Conservation (phyloP, 352 stramenopile genomes). For the Globisporangium abappressorium region DNA sequence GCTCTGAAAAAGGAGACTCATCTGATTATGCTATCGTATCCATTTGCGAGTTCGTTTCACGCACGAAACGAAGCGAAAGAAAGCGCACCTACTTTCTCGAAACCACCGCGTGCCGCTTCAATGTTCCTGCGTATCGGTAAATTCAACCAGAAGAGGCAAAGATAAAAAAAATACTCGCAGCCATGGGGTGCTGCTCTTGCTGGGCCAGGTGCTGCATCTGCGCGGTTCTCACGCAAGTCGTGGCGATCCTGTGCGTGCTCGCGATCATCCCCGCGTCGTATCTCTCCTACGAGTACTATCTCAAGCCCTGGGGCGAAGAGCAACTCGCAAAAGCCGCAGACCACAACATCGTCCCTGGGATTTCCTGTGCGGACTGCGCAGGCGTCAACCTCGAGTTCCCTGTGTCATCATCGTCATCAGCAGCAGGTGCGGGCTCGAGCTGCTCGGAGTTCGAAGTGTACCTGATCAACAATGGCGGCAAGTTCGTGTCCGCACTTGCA, state of each 20-base stretch:
- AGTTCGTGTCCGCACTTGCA: constrained; percentile 25
- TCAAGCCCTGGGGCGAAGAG: constrained; percentile 46
- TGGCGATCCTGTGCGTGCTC: constrained; percentile 27
- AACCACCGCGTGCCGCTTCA: neutral
- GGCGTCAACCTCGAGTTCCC: constrained; percentile 48
- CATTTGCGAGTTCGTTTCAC: neutral
- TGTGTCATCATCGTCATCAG: constrained; percentile 16
- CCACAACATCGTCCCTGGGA: neutral
- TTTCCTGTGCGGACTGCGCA: constrained; percentile 39
- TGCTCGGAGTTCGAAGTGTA: constrained; percentile 35
- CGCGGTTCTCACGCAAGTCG: constrained; percentile 26
- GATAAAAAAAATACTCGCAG: neutral
- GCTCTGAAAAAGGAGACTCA: neutral
- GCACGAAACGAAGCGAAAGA: neutral
- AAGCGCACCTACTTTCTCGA: neutral
- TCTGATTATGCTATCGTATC: neutral
- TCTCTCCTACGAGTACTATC: constrained; percentile 39
- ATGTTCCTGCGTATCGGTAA: neutral
- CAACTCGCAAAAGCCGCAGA: constrained; percentile 18
- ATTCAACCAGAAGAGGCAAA: neutral
- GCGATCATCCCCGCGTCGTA: constrained; percentile 35
- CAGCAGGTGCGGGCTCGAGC: constrained; percentile 14
- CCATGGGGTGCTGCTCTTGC: neutral
- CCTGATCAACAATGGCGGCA: constrained; percentile 44
- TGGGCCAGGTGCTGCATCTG: constrained; percentile 22